Base-by-base conservation (phyloP, 768 basidiomycete genomes). In the Termitomyces sp. region DNA sequence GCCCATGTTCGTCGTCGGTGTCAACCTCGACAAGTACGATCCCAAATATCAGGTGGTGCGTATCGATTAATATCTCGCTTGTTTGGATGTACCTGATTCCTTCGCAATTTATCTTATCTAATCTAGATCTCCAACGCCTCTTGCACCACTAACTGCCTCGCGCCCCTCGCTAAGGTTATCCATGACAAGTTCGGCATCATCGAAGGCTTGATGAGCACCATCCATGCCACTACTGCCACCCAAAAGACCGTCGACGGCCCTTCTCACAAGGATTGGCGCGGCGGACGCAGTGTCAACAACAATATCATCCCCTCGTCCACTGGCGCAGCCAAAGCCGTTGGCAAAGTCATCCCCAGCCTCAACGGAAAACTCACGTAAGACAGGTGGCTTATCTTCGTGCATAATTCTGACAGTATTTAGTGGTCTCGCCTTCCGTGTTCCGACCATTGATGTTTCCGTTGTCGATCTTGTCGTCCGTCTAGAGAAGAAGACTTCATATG, bases 251-350 rank as follows among this genome's bases (percentile, higher is more conserved):
- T 94, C 68, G 95, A 97, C 65, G 95, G 93, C 54, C 93, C 93
- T 47, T 96, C 94, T 50, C 72, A 83, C 82, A 98, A 95, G 81
- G 94, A 96, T 80, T 96, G 94, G 94, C 92, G 94, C 73, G 94
- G 94, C 71, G 94, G 94, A 64, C 96, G 96, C 78, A 87, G 88
- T 69, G 94, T 95, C 65, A 89, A 88, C 76, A 91, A 90, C 81
- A 99, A 99, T 86, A 98, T 99, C 79, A 99, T 99, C 72, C 96
- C 96, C 52, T 97, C 95, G 24, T 96, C 95, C 67, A 98, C 96
- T 65, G 96, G 96, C 77, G 96, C 96, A 64, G 96, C 96, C 74
- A 99, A 98, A 86, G 95, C 95, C 63, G 94, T 96, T 71, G 95
- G 95, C 68, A 96, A 97, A 82, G 95, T 99, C 76, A 98, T 98